Base-by-base conservation (phyloP, 441 rosid species). In the Bocquillonia castaneifolia region DNA sequence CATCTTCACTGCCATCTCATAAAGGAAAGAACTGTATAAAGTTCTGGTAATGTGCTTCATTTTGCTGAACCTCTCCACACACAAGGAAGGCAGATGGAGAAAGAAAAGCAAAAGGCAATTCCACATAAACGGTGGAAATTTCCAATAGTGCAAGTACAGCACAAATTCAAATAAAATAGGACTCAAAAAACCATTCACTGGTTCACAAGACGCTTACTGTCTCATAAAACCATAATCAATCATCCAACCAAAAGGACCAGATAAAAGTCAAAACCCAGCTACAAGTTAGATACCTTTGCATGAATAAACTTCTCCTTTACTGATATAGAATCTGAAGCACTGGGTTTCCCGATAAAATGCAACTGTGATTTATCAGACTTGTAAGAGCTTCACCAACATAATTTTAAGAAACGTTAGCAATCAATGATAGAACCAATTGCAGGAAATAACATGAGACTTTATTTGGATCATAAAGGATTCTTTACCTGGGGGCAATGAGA, bases 271-370 rank as follows among this genome's bases (percentile, higher is more conserved):
- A 71, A 59, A 76, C 22, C 32, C 44, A 5, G 51, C 31, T n/a
- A 47, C 26, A 72, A 17, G 31, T 37, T 31, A 70, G 68, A 57
- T 20, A 93, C 99, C 97, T 96, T 96, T 57, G 97, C 92, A 78
- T 93, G 99, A 68, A 96, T 96, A 77, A 88, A 96, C 83, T 91
- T 96, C 84, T 96, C 99, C 88, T 96, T 96, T 37, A 87, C 80
- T 65, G 94, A 84, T 78, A 96, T 91, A 74, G 87, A 77, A 84
- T 96, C 99, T 40, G 80, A 68, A 63, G 80, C 88, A 81, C 74
- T 73, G 37, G 98, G 97, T 71, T 93, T 93, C 67, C 83, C 81
- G 28, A 74, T 66, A 73, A 84, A 81, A 83, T 83, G 80, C 66
- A 80, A 81, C 73, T 84, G 92, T 22, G 85, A 83, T 76, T 78